Conservation (phyloP, 2,329 filamentous ascomycete species). For the Neodidymelliopsis sp. region DNA sequence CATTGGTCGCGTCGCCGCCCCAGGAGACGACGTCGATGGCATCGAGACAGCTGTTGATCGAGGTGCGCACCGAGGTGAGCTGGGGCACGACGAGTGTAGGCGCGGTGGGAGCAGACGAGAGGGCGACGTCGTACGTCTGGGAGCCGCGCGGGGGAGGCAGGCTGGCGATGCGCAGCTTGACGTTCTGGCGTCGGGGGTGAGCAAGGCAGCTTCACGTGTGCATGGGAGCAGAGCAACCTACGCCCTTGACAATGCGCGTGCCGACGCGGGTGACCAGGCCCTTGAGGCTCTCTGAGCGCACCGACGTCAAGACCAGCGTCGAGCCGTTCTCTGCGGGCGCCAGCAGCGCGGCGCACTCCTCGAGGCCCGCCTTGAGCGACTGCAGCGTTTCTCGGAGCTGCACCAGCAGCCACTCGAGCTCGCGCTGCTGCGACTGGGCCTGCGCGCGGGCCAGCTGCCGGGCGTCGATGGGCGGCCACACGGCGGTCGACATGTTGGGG, state of each 20-base stretch:
- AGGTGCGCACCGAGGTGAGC: conserved; percentile 73
- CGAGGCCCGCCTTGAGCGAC: conserved; percentile 73
- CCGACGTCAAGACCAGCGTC: conserved; percentile 87
- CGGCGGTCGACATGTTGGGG: conserved; percentile 64
- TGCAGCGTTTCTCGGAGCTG: conserved; percentile 68
- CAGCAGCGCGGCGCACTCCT: conserved; percentile 88
- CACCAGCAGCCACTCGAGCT: conserved; percentile 70
- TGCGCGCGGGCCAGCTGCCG: conserved; percentile 61
- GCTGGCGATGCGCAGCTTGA: conserved; percentile 78
- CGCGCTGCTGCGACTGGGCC: conserved; percentile 60
- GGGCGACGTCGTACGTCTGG: conserved; percentile 58
- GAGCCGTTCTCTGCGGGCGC: conserved; percentile 84
- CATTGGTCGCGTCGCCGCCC: conserved; percentile 70
- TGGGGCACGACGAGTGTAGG: conserved; percentile 71
- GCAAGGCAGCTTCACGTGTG: conserved; percentile 3
- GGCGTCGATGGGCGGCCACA: conserved; percentile 65
- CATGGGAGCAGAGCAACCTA: conserved; percentile 54
- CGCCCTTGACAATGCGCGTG: conserved; percentile 89
- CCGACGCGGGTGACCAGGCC: conserved; percentile 90
- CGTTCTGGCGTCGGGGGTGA: conserved; percentile 61
- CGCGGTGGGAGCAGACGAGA: conserved; percentile 61
- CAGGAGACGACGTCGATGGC: conserved; percentile 79
- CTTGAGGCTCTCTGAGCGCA: conserved; percentile 88
- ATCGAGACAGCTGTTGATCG: conserved; percentile 84
- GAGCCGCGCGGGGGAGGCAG: conserved; percentile 63